Evolutionary conservation across 2,329 filamentous ascomycete genomes (phyloP).

Genomic region (Aschersonia sp.): DNA sequence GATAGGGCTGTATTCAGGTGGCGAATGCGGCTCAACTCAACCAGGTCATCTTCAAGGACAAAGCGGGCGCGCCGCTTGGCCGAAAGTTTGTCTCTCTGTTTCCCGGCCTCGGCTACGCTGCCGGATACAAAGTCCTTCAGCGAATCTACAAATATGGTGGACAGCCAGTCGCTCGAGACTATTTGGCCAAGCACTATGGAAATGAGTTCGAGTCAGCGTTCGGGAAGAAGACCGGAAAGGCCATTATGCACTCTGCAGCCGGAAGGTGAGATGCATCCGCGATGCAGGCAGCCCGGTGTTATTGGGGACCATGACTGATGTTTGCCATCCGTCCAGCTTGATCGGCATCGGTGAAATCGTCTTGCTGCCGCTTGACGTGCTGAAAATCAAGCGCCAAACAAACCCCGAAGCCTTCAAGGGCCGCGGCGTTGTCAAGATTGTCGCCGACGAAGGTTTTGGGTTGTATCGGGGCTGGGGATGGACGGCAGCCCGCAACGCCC

Average conservation of each 20-base stretch:
- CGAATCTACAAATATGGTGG: slow-evolving; percentile 98
- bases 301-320: neutral
- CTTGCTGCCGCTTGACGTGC: slow-evolving; percentile 82
- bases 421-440: slow-evolving; percentile 76
- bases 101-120: slow-evolving; percentile 91
- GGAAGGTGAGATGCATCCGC: slow-evolving; percentile 46
- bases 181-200: slow-evolving; percentile 65
- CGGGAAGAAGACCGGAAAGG: slow-evolving; percentile 94
- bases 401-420: slow-evolving; percentile 97
- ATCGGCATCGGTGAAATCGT: slow-evolving; percentile 97
- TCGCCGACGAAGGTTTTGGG: slow-evolving; percentile 87
- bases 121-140: slow-evolving; percentile 95
- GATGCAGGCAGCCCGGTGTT: too few relatives aligned
- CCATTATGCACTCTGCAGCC: slow-evolving; percentile 92
- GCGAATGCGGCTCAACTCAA: slow-evolving; percentile 49
- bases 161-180: slow-evolving; percentile 89
- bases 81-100: slow-evolving; percentile 91
- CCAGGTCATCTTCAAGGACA: slow-evolving; percentile 85
- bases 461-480: slow-evolving; percentile 94
- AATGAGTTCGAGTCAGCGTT: slow-evolving; percentile 77
- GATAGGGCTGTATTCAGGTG: slow-evolving; percentile 12
- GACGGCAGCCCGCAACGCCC: slow-evolving; percentile 94
- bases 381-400: slow-evolving; percentile 99
- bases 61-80: slow-evolving; percentile 52
- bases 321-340: slow-evolving; percentile 37